Percentiles rank a stretch among this genome's conserved stretches.
These are phyloP conservation scores for Cutaneotrichosporon mucoides DNA, from an alignment of 1,284 basidiomycete species.

Conservation along the genomic window DNA sequence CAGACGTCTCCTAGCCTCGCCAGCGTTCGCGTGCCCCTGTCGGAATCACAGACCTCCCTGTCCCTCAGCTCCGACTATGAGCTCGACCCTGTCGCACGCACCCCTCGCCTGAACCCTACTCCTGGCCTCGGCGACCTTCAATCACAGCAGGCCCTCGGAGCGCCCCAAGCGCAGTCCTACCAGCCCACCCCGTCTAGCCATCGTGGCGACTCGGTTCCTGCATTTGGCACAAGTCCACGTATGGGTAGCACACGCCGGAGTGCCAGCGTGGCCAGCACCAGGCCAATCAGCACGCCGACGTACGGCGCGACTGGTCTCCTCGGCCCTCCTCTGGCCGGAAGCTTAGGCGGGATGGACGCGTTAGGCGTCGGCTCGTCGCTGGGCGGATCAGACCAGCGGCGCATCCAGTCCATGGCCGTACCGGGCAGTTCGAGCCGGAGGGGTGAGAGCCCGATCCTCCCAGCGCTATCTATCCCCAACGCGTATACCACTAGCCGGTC, in stretches of 20 bases:
- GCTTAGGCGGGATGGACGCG: not conserved
- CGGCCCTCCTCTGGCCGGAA: not conserved
- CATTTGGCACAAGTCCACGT: slow-evolving; percentile 4
- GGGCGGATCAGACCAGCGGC: slow-evolving; percentile 6
- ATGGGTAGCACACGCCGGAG: slow-evolving; percentile 8
- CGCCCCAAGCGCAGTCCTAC: slow-evolving; percentile 1
- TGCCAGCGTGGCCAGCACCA: slow-evolving; percentile 8
- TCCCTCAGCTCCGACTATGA: slow-evolving; percentile 11
- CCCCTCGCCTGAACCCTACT: slow-evolving; percentile 5
- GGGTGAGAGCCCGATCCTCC: not conserved
- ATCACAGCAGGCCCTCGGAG: slow-evolving; percentile 1
- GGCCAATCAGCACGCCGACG: not conserved
- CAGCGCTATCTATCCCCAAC: not conserved
- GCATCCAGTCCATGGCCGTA: slow-evolving; percentile 6
- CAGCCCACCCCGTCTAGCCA: not conserved
- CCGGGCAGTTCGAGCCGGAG: not conserved
- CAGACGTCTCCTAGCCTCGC: slow-evolving; percentile 17
- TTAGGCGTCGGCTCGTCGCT: slow-evolving; percentile 5
- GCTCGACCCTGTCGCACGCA: slow-evolving; percentile 4
- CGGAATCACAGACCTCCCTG: slow-evolving; percentile 17
- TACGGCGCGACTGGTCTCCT: slow-evolving; percentile 4
- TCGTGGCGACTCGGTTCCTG: not conserved
- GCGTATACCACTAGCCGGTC: slow-evolving; percentile 1
- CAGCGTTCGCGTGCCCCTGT: slow-evolving; percentile 7
- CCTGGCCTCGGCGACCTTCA: slow-evolving; percentile 9